Evolutionary conservation across 305 asterid genomes (phyloP).

Genomic region (Stenogyne calaminthoides): DNA sequence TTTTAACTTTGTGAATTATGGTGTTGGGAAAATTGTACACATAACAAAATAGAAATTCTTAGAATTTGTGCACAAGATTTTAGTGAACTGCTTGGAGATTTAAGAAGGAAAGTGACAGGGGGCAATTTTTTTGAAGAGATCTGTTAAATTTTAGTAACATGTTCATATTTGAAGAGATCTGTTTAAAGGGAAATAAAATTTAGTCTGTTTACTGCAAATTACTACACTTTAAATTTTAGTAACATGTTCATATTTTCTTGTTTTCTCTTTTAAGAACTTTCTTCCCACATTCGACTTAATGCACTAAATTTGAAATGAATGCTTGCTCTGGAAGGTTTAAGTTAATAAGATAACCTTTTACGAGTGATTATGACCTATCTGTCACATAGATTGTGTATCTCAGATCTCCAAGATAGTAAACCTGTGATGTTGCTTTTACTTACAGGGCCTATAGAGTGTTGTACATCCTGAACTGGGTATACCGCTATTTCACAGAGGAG

Average conservation of each 20-base stretch:
- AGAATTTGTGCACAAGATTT: not conserved
- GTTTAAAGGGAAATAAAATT: slow-evolving; percentile 10
- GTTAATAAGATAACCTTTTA: slow-evolving; percentile 6
- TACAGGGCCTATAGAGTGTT: slow-evolving; percentile 90
- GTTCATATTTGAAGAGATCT: not conserved
- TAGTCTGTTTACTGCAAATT: not conserved
- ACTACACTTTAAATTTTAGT: not conserved
- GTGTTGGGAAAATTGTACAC: not conserved
- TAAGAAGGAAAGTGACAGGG: not conserved
- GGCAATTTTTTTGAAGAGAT: not conserved
- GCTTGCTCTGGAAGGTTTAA: slow-evolving; percentile 1
- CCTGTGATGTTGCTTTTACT: slow-evolving; percentile 7
- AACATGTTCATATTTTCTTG: not conserved
- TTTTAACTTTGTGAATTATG: not conserved
- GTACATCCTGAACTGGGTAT: slow-evolving; percentile 92
- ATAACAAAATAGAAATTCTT: not conserved
- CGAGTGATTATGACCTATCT: not conserved
- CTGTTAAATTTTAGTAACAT: no score
- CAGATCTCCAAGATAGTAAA: slow-evolving; percentile 18
- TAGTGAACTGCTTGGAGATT: not conserved
- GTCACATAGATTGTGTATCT: not conserved
- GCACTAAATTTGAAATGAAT: not conserved
- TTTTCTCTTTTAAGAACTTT: not conserved
- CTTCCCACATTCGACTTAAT: not conserved
- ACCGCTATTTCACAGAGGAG: slow-evolving; percentile 82